Evolutionary conservation across 345 rosid genomes (phyloP).

Genomic region (Salix brachista): DNA sequence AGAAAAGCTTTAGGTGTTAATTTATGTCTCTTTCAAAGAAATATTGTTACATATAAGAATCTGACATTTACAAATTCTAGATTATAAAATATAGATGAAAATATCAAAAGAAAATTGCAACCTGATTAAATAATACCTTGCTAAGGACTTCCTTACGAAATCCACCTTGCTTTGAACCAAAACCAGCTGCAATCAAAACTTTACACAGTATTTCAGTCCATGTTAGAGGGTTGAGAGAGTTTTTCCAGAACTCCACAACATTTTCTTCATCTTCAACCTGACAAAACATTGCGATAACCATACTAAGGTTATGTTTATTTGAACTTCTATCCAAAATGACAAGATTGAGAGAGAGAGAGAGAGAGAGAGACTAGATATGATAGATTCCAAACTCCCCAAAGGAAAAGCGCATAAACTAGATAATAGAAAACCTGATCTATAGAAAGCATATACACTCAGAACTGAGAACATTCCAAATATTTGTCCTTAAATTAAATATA

Average conservation of each 20-base stretch:
- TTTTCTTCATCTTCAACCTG: conserved; percentile 73
- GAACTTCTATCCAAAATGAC: too few species aligned
- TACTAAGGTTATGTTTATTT: not conserved
- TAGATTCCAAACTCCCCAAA: not conserved
- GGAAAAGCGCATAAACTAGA: too few species aligned
- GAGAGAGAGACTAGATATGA: not conserved
- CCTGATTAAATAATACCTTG: conserved; percentile 46
- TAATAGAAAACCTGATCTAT: not conserved
- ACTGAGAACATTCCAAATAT: not conserved
- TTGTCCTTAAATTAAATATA: not conserved
- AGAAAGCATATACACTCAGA: not conserved
- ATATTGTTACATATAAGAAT: not conserved
- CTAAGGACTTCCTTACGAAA: conserved; percentile 48
- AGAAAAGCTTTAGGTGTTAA: not conserved
- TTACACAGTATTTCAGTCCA: conserved; percentile 87
- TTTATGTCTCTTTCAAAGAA: not conserved
- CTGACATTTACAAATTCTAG: not conserved
- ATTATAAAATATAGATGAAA: not conserved
- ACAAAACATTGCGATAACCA: conserved; percentile 11
- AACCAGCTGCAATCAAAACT: conserved; percentile 85
- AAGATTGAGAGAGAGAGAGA: not conserved
- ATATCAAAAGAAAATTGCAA: not conserved
- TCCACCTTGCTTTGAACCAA: conserved; percentile 63
- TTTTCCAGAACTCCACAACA: conserved; percentile 71
- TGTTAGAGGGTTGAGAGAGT: conserved; percentile 81